Evolutionary conservation across 805 yeast species (phyloP), one percentile per base, ranked within the genome.

Genomic region (Diddensiella santjacobensis): DNA sequence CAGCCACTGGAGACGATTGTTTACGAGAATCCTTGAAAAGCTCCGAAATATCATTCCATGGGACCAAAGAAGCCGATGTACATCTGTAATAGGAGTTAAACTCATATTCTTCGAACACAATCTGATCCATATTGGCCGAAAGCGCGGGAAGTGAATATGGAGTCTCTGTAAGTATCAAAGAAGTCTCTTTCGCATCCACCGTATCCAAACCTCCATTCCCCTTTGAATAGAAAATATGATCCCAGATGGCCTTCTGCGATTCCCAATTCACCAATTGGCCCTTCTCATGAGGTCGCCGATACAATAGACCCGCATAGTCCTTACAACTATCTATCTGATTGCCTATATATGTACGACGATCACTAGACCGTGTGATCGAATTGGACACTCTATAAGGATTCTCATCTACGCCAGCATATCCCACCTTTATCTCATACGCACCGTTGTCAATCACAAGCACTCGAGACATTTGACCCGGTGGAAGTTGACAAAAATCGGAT

Each of bases 191-290:
- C 1, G 74, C 71, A 15, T 72, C 72, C 4, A 67, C 55, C 30
- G 37, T 23, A 6, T 23, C 33, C n/a, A 20, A 37, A 29, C 54
- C 45, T 18, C 44, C 33, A 2, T 71, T 66, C 35, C 70, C 69
- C 55, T 72, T 67, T 1, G 72, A 73, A 40, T 71, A 75, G 62
- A 88, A 73, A 3, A 83, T 75, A 55, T 84, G 80, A 64, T 93
- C 98, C 99, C 98, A 93, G 1, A 93, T 76, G 19, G 84, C 83
- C 58, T 84, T 84, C 62, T 93, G 89, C 2, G 86, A 69, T 54
- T 87, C 96, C 99, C 98, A 93, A 33, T 91, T 87, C 0, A 83
- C 80, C 44, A 93, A 69, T 56, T 90, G 95, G 2, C 97, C 97
- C 29, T 83, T 81, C 54, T 89, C 96, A 49, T 80, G 80, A 0